Base-by-base conservation (phyloP, 1,139 yeast genomes). In the Kodamaea sp. region DNA sequence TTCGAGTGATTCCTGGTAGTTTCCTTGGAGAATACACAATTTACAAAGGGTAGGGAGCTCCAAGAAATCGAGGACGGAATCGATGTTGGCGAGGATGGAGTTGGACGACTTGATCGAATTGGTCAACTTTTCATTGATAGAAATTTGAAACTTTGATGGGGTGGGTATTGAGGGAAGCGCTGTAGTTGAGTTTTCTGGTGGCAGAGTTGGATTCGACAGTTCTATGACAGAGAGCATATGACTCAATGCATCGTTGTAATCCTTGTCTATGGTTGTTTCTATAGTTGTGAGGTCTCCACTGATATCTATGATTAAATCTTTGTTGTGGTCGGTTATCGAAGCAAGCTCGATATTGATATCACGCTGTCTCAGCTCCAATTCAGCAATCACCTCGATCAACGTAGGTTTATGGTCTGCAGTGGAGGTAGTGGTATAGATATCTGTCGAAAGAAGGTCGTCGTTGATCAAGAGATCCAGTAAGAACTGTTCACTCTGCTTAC, bases 1-100 rank as follows among this genome's bases (percentile, higher is more conserved):
- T 46, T 87, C 95, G 23, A 90, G 72, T 5, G 96, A 89, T 50
- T 89, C 96, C 26, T 89, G 86, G 54, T 89, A 92, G 53, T 86
- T 86, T 0, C 96, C 96, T 35, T 85, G 84, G 34, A 78, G 70
- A 5, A 89, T 87, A 58, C 97, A 87, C n/a, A 90, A 78, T 35
- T 80, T 73, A 26, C 94, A 81, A 34, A 90, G 59, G 2, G 94
- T 74, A 0, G 97, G 97, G 21, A 92, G 64, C 51, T 88, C 96
- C 42, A 90, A 66, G 8, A 89, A 72, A 48, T 87, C 96, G 42
- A 85, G 76, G 8, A 89, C 70, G 19, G 80, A 75, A 42, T 83
- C 92, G 45, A 88, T 73, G 45, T 84, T 82, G 24, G 76, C 69
- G 28, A 86, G 60, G 7, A 87, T 51, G 4, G 63, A 51, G 38